Base-by-base conservation (phyloP, 805 yeast species). In the Nakazawaea holstii region DNA sequence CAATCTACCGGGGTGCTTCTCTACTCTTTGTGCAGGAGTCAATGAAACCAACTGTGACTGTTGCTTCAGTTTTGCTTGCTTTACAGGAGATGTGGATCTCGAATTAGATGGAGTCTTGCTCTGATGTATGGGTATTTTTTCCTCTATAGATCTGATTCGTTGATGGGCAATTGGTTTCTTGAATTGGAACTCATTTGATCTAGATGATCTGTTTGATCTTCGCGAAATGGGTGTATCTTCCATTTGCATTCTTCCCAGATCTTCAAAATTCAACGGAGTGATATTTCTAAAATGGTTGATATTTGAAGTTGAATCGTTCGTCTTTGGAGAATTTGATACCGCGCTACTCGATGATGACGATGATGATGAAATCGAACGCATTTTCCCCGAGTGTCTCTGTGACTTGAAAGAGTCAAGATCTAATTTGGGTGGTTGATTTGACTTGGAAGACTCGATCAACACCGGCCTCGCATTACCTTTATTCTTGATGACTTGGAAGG, bases 21-120 rank as follows among this genome's bases (percentile, higher is more conserved):
- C 80, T 28, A 73, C 55, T 30, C 76, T 57, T 52, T 77, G 82
- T 0, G 80, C 80, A 7, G 82, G 82, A 0, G 81, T 76, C 27
- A 62, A 55, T 8, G 52, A 51, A 6, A 51, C 53, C 13, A 37
- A 24, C 9, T 44, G 47, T 40, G 35, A 38, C 27, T 37, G 42
- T 29, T 26, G 30, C 8, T 20, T 15, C n/a, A 29, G 15, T 8
- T 33, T 20, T 20, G 24, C n/a, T 28, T 38, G 43, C 26, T 41
- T 44, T 24, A 45, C 39, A 10, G 49, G 49, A 7, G 49, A 47
- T 2, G 49, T 32, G 3, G 46, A 47, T 6, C 49, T 13, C 10
- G 49, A 47, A 10, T 28, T 42, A 4, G 49, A 38, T 17, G 43
- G 45, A 2, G 49, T 42, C 39, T 39, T 41, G 31, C 26, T 41